Evolutionary conservation across 768 basidiomycete genomes (phyloP).

Genomic region (Suillus bovinus): DNA sequence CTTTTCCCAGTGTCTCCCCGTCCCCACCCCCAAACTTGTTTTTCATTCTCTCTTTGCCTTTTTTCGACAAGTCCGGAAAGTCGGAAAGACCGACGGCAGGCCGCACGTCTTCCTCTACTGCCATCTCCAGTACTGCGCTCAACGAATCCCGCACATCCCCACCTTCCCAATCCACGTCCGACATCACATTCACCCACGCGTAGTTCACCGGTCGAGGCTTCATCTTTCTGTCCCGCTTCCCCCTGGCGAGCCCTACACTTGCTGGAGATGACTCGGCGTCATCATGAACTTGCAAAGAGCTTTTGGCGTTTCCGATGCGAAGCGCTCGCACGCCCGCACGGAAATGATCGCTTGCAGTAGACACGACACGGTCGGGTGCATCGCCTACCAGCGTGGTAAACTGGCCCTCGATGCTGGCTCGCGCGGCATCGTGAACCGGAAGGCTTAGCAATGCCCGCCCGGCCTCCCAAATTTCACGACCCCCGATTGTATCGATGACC

Average conservation of each 20-base stretch:
- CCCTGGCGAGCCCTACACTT: conserved; percentile 17
- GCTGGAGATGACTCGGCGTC: conserved; percentile 26
- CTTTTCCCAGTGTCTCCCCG: conserved; percentile 25
- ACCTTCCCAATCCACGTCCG: conserved; percentile 85
- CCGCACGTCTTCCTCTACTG: conserved; percentile 33
- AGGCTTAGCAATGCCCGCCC: conserved; percentile 58
- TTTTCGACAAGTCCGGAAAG: conserved; percentile 18
- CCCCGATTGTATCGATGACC: conserved; percentile 82
- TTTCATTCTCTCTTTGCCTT: conserved; percentile 31
- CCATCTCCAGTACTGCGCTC: conserved; percentile 39
- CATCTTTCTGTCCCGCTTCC: conserved; percentile 33
- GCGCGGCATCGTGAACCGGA: conserved; percentile 26
- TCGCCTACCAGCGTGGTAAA: conserved; percentile 86
- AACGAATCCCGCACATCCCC: conserved; percentile 63
- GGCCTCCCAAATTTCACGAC: conserved; percentile 76
- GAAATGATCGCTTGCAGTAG: conserved; percentile 72
- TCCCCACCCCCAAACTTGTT: conserved; percentile 11
- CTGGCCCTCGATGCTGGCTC: conserved; percentile 42
- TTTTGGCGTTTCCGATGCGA: conserved; percentile 31
- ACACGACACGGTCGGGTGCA: conserved; percentile 59
- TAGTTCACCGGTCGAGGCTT: conserved; percentile 59
- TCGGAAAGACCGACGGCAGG: conserved; percentile 26
- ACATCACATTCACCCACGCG: conserved; percentile 78
- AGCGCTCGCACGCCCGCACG: conserved; percentile 70
- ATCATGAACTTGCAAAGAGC: conserved; percentile 24